phyloP scores from a whole-genome alignment of 805 yeast genomes.

The Candida ficus region DNA sequence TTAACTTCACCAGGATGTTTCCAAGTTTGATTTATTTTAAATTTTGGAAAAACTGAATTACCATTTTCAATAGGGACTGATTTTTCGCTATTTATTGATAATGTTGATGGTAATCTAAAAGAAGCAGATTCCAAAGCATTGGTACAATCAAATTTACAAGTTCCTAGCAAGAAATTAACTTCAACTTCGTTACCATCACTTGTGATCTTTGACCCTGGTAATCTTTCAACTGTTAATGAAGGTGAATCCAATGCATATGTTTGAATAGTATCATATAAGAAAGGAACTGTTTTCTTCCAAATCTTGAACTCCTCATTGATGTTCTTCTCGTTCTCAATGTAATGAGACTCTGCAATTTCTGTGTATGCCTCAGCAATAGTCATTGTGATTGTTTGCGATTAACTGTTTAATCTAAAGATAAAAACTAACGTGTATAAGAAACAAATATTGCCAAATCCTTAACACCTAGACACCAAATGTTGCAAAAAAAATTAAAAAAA shows the following conservation, averaged over 20 bases:
- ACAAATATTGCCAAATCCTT: background rate
- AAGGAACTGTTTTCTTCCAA: conserved; percentile 83
- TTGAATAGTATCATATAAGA: conserved; percentile 63
- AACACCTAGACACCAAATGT: background rate
- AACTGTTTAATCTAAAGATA: background rate
- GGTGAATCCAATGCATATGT: conserved; percentile 56
- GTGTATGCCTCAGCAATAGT: background rate
- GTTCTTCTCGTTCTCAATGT: conserved; percentile 54
- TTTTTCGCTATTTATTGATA: conserved; percentile 30
- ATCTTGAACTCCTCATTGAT: conserved; percentile 70
- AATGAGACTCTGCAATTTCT: conserved; percentile 27
- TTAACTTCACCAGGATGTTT: conserved; percentile 59
- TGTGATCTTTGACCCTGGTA: conserved; percentile 31
- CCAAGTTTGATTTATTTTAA: conserved; percentile 37
- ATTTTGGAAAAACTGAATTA: conserved; percentile 32
- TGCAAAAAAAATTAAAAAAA: conserved; percentile 13
- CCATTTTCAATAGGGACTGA: conserved; percentile 26
- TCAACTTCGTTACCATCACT: conserved; percentile 27
- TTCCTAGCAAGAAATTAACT: conserved; percentile 42
- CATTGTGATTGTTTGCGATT: too few species aligned
- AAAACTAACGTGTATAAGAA: background rate
- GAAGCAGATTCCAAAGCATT: conserved; percentile 42
- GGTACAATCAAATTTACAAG: conserved; percentile 35
- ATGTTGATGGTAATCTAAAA: conserved; percentile 36
- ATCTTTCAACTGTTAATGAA: conserved; percentile 53